A percentile compares a stretch with the other conserved stretches of the same genome.
Evolutionary conservation across 345 rosid species (phyloP).

Genomic region (Populus alba): DNA sequence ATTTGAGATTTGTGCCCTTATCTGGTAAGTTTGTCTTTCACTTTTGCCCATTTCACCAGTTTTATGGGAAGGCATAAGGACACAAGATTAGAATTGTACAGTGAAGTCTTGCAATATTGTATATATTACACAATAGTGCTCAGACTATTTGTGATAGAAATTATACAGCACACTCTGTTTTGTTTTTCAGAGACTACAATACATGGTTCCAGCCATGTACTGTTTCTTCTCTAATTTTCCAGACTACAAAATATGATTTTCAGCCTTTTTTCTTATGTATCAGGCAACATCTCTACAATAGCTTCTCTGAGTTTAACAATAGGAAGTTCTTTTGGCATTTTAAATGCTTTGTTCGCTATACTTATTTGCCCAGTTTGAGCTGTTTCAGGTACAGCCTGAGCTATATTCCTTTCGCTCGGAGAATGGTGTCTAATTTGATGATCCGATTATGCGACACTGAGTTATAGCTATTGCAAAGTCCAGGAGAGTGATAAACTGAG

Average conservation of each 20-base stretch:
- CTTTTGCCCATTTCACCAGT: not conserved
- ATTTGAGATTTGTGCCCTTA: conserved; percentile 80
- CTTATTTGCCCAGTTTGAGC: conserved; percentile 20
- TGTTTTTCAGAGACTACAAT: not conserved
- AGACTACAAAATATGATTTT: not conserved
- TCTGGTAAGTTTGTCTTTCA: conserved; percentile 57
- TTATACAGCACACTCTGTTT: not conserved
- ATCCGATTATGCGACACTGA: conserved; percentile 83
- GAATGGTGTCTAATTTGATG: conserved; percentile 74
- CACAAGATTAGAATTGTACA: not conserved
- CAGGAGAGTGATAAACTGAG: not conserved
- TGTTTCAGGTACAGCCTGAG: conserved; percentile 87
- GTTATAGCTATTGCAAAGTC: conserved; percentile 32
- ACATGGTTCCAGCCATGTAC: not conserved
- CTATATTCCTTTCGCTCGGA: conserved; percentile 83
- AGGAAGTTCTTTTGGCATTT: not conserved
- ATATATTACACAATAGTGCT: not conserved
- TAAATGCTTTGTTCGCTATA: not conserved
- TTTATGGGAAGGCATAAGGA: not conserved
- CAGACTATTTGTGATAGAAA: not conserved
- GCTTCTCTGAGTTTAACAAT: not conserved
- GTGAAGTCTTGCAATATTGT: not conserved
- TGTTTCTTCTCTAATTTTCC: not conserved
- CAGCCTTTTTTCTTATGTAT: not conserved
- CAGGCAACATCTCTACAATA: not conserved